These are phyloP conservation scores for Globisporangium iwayamae DNA, from an alignment of 352 stramenopile species.

Conservation along the genomic window DNA sequence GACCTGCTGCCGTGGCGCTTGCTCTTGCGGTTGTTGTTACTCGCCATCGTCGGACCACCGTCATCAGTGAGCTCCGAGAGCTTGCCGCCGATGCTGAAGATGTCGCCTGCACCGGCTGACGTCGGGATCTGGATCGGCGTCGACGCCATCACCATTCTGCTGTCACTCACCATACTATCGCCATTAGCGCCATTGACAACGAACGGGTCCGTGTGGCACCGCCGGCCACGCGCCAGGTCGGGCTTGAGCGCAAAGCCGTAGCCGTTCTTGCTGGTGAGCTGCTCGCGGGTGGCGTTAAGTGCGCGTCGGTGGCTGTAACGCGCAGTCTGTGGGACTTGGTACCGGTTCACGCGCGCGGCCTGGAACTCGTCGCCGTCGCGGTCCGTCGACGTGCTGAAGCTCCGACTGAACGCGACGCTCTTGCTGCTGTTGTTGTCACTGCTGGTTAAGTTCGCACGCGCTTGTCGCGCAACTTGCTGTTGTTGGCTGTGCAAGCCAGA, in stretches of 20 bases:
- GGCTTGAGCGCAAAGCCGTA: constrained; percentile 28
- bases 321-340: constrained; percentile 10
- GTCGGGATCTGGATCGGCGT: constrained; percentile 65
- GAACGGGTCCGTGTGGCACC: constrained; percentile 35
- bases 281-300: not conserved
- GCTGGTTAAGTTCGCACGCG: not conserved
- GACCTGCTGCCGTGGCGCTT: constrained; percentile 2
- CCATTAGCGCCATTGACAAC: constrained; percentile 5
- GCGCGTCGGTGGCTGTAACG: constrained; percentile 10
- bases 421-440: not conserved
- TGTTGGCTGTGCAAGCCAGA: not conserved
- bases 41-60: not conserved
- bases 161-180: constrained; percentile 8
- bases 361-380: constrained; percentile 23
- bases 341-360: constrained; percentile 15
- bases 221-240: constrained; percentile 20
- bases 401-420: constrained; percentile 17
- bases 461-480: constrained; percentile 23
- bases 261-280: not conserved
- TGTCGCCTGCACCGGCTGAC: not conserved
- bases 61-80: constrained; percentile 15
- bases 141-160: constrained; percentile 27
- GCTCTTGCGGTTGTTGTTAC: constrained; percentile 1
- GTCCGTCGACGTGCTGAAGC: constrained; percentile 26
- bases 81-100: not conserved